Evolutionary conservation across 2,329 filamentous ascomycete species (phyloP), one percentile per base, ranked within the genome.

Genomic region (Microsporum audouinii): DNA sequence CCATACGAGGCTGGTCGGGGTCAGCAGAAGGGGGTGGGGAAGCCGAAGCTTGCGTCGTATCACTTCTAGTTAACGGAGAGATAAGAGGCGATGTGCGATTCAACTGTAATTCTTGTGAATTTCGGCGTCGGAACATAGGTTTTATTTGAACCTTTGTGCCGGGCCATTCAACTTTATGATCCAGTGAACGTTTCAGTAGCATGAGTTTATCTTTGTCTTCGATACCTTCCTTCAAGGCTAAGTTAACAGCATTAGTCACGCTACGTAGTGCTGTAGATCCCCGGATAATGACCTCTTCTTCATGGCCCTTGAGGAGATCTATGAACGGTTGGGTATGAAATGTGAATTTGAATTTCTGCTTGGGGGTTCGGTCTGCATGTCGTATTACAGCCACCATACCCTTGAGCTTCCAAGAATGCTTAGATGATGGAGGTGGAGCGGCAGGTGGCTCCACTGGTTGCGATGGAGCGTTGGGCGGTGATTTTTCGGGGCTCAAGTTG

Each of bases 111-210:
- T 86, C 83, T 58, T 88, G 83, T 2, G 85, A 82, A 69, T 85
- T 89, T 69, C 90, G 86, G 77, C 92, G 96, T 58, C 91, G 86
- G 74, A 99, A 99, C 91, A 99, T 96, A 7, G 94, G 94, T 74
- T 99, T 99, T 72, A 99, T 97, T 74, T 99, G 94, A 1, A 99
- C 91, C 73, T 99, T 99, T 1, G 94, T 99, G 0, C 94, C 94
- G 2, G 91, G 87, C 88, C 92, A 96, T 23, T 85, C 86, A 1
- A 91, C 91, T 73, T 99, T 99, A 76, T 94, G 95, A 47, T 89
- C 85, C 5, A 99, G 78, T 4, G 95, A 92, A 64, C 92, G 92
- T 62, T 88, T 87, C 57, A 99, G 80, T 47, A 89, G 80, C 65
- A 84, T 86, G n/a, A 99, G 84, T 75, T 99, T 99, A 58, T 83